These are phyloP conservation scores for Penicillium angulare DNA, from an alignment of 495 filamentous ascomycete genomes.

Conservation along the genomic window DNA sequence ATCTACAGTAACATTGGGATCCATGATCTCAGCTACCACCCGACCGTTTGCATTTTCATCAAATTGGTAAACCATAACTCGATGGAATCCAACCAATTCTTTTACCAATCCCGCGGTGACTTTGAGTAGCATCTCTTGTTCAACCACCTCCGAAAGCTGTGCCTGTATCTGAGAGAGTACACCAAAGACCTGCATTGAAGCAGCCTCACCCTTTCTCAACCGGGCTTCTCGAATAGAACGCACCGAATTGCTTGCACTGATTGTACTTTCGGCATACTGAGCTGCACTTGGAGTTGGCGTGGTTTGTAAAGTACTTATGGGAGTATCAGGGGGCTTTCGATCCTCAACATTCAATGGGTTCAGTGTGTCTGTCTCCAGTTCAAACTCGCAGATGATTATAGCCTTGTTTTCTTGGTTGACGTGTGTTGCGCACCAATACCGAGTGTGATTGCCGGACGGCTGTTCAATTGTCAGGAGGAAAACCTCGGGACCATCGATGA, in stretches of 20 bases:
- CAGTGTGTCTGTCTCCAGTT: background rate
- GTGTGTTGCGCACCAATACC: constrained; percentile 4
- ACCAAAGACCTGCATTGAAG: constrained; percentile 16
- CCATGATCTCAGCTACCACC: constrained; percentile 82
- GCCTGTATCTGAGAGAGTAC: constrained; percentile 57
- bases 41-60: constrained; percentile 73
- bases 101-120: constrained; percentile 37
- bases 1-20: constrained; percentile 73
- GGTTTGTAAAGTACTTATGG: background rate
- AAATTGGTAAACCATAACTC: constrained; percentile 90
- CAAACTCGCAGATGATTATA: constrained; percentile 8
- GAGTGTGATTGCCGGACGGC: background rate
- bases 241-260: constrained; percentile 1
- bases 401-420: constrained; percentile 1
- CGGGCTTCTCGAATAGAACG: constrained; percentile 4
- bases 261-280: constrained; percentile 1
- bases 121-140: constrained; percentile 53
- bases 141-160: constrained; percentile 34
- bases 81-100: constrained; percentile 85
- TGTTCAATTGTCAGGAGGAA: background rate
- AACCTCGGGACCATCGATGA: constrained; percentile 1
- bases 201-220: constrained; percentile 4
- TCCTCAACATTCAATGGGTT: constrained; percentile 2
- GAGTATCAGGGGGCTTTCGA: background rate
- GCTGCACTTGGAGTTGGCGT: background rate